Evolutionary conservation across 139 green algal species (phyloP), one percentile per base, ranked within the genome.

Genomic region (Mesotaenium endlicherianum): DNA sequence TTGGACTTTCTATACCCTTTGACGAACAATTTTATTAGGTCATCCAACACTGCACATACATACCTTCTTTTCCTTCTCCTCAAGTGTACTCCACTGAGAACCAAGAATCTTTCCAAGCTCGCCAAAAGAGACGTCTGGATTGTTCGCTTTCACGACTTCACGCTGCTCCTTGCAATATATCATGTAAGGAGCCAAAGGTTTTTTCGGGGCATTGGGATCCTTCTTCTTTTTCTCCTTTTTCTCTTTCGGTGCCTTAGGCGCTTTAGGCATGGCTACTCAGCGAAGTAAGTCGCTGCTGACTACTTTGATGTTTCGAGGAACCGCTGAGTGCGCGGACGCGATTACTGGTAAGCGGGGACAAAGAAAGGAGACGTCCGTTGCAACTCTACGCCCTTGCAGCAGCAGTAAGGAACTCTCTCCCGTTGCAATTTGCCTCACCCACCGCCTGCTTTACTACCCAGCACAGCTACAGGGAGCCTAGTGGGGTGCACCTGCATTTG

Each of bases 141-240:
- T 85, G 8, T 87, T 69, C 11, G 38, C 26, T 69, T 90, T 90
- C 39, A 92, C 76, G 38, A 81, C 45, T 26, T 77, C 78, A 30
- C 92, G 91, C 49, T 88, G 78, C 55, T 92, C 90, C 47, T 92
- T 88, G 81, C 80, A 91, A 81, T 92, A 95, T 70, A 89, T 93
- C 80, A 95, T 93, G 89, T 94, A 95, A 30, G 92, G 88, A 20
- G 86, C 88, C 31, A 79, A 60, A 6, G 90, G 87, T 77, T 90
- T 88, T 85, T 93, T 94, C 36, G 91, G 91, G 14, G 83, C 86
- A 60, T 92, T 90, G 80, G 88, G 89, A 77, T 93, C 90, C 83
- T 91, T 92, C 71, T 80, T 75, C 89, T 89, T 89, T 77, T 80
- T 80, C 36, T 17, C 30, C 6, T 17, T 36, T 38, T 80, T 80